These are phyloP conservation scores for Rosa chinensis DNA, from an alignment of 306 rosid species.

Conservation along the genomic window DNA sequence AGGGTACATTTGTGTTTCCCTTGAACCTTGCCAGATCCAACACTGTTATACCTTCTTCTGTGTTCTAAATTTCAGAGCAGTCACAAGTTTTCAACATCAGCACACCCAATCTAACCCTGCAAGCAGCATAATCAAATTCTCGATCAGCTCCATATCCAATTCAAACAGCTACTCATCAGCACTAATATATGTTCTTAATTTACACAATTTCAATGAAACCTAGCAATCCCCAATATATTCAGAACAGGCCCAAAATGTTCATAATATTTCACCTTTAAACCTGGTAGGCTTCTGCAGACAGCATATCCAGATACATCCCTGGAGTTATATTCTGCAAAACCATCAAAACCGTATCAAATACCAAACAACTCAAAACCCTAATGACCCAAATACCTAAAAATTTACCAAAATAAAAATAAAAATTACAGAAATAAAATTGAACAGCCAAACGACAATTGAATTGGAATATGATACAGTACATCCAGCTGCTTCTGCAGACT, in stretches of 20 bases:
- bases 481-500: slow-evolving; percentile 32
- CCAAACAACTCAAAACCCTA: background rate
- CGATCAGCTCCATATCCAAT: background rate
- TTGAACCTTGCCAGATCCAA: slow-evolving; percentile 33
- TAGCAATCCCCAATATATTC: background rate
- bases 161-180: background rate
- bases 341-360: background rate
- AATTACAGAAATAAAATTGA: background rate
- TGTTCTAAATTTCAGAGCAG: slow-evolving; percentile 9
- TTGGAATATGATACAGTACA: slow-evolving; percentile 15
- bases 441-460: background rate
- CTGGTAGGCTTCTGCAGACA: slow-evolving; percentile 20
- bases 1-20: slow-evolving; percentile 15
- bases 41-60: slow-evolving; percentile 36
- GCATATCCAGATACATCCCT: slow-evolving; percentile 16
- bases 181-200: background rate
- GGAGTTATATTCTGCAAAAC: slow-evolving; percentile 42
- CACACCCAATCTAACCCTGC: slow-evolving; percentile 34
- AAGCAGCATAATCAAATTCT: slow-evolving; percentile 23
- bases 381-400: background rate
- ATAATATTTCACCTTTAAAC: slow-evolving; percentile 33
- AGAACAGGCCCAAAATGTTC: background rate
- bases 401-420: background rate
- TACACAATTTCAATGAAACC: background rate
- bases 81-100: slow-evolving; percentile 21